Evolutionary conservation across 1,284 basidiomycete species (phyloP).

Genomic region (Spongispora temasekensis): DNA sequence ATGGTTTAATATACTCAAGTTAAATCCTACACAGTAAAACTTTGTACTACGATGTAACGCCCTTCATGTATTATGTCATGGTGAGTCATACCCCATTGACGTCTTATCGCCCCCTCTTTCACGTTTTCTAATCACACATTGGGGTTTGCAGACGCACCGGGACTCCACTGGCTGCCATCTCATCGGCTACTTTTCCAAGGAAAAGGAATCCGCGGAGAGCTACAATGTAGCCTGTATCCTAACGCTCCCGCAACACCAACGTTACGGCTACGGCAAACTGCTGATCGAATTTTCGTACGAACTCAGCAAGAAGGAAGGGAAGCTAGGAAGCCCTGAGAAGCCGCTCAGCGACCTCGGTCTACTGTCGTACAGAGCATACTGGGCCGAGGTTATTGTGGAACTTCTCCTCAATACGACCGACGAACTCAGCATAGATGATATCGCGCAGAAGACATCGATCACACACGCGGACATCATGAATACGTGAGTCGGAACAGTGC

Average conservation of each 20-base stretch:
- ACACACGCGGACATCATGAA: conserved; percentile 97
- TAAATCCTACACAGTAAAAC: conserved; percentile 76
- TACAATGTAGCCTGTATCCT: conserved; percentile 99
- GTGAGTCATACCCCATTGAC: conserved; percentile 41
- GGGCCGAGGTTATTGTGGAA: conserved; percentile 97
- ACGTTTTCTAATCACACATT: conserved; percentile 16
- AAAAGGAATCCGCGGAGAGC: conserved; percentile 97
- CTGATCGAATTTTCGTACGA: conserved; percentile 99
- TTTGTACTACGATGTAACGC: conserved; percentile 99
- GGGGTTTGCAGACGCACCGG: conserved; percentile 63
- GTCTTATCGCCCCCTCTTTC: conserved; percentile 5
- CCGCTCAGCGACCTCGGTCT: conserved; percentile 95
- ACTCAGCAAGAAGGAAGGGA: conserved; percentile 94
- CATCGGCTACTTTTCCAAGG: conserved; percentile 99
- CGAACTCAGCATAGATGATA: conserved; percentile 94
- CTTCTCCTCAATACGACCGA: conserved; percentile 74
- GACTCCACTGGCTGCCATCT: conserved; percentile 93
- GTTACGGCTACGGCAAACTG: conserved; percentile 92
- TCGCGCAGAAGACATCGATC: conserved; percentile 96
- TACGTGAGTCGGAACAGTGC: too few species aligned
- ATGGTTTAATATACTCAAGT: conserved; percentile 14
- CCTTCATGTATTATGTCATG: conserved; percentile 99
- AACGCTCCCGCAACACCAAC: conserved; percentile 96
- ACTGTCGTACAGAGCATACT: conserved; percentile 93
- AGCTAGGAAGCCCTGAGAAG: conserved; percentile 97